These are phyloP conservation scores for Annulohypoxylon moriforme DNA, from an alignment of 495 filamentous ascomycete species.

Conservation along the genomic window DNA sequence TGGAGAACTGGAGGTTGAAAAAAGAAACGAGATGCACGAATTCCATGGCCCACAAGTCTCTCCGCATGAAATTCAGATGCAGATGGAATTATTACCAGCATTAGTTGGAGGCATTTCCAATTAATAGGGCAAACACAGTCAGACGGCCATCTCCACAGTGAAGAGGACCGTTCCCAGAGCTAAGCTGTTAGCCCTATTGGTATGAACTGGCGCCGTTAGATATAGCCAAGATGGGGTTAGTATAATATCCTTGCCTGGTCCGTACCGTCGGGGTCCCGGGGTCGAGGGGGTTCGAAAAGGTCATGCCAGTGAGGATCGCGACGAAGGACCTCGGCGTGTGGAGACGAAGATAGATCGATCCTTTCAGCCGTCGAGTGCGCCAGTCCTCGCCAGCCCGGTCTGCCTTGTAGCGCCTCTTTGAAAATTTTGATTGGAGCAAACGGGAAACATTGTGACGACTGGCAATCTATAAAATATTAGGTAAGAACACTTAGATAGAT, in stretches of 20 bases:
- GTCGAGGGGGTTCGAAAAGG: conserved; percentile 4
- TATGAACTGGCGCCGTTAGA: conserved; percentile 10
- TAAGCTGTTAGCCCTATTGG: conserved; percentile 33
- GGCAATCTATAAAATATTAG: conserved; percentile 25
- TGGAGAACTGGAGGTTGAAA: not conserved
- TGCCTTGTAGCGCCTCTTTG: not conserved
- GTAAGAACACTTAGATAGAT: not conserved
- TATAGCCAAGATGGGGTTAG: not conserved
- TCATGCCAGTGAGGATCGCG: conserved; percentile 9
- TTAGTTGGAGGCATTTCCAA: conserved; percentile 12
- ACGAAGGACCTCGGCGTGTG: conserved; percentile 9
- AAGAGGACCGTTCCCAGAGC: conserved; percentile 18
- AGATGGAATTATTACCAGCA: conserved; percentile 13
- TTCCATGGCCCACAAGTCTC: conserved; percentile 9
- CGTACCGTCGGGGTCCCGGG: conserved; percentile 21
- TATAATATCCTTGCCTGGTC: conserved; percentile 14
- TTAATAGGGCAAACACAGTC: conserved; percentile 12
- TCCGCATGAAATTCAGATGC: conserved; percentile 29
- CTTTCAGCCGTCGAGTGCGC: not conserved
- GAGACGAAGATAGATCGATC: conserved; percentile 1
- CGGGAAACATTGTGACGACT: not conserved
- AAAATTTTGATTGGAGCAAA: conserved; percentile 21
- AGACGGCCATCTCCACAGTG: conserved; percentile 24
- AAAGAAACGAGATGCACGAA: conserved; percentile 11
- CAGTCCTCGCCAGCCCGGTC: not conserved